These are phyloP conservation scores for Beauveria sp. DNA, from an alignment of 2,329 filamentous ascomycete species.

Conservation along the genomic window DNA sequence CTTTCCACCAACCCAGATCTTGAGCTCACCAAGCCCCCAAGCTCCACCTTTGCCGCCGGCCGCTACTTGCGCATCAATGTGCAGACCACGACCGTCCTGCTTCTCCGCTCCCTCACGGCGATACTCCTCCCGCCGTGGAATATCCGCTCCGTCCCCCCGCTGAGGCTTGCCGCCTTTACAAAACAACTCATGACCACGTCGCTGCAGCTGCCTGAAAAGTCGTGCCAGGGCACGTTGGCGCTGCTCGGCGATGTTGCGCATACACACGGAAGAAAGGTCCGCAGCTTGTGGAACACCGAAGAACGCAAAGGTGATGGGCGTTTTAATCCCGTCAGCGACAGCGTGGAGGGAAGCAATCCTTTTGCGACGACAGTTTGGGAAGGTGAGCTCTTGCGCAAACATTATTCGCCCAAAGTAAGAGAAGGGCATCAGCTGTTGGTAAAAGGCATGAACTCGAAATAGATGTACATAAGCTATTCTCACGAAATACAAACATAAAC, in stretches of 20 bases:
- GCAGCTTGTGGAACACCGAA: constrained; percentile 87
- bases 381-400: constrained; percentile 73
- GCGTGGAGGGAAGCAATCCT: constrained; percentile 81
- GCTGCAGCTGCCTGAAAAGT: constrained; percentile 87
- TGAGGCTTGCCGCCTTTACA: constrained; percentile 82
- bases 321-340: constrained; percentile 65
- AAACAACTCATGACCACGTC: constrained; percentile 82
- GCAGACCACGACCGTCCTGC: constrained; percentile 86
- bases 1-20: constrained; percentile 78
- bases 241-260: constrained; percentile 72
- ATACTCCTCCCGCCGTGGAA: constrained; percentile 71
- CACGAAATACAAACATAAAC: constrained; percentile 2
- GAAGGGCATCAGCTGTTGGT: constrained; percentile 65
- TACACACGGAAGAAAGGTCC: constrained; percentile 74
- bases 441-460: constrained; percentile 46
- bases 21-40: constrained; percentile 56
- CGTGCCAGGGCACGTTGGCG: constrained; percentile 68
- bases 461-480: constrained; percentile 12
- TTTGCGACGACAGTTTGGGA: constrained; percentile 92
- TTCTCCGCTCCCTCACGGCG: constrained; percentile 77
- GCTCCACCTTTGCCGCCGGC: constrained; percentile 32
- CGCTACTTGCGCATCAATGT: constrained; percentile 69
- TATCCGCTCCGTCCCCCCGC: constrained; percentile 67
- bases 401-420: constrained; percentile 81
- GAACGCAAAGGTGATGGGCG: constrained; percentile 86